Evolutionary conservation across 345 rosid species (phyloP), one percentile per base, ranked within the genome.

Genomic region (Atalantia buxifolia): DNA sequence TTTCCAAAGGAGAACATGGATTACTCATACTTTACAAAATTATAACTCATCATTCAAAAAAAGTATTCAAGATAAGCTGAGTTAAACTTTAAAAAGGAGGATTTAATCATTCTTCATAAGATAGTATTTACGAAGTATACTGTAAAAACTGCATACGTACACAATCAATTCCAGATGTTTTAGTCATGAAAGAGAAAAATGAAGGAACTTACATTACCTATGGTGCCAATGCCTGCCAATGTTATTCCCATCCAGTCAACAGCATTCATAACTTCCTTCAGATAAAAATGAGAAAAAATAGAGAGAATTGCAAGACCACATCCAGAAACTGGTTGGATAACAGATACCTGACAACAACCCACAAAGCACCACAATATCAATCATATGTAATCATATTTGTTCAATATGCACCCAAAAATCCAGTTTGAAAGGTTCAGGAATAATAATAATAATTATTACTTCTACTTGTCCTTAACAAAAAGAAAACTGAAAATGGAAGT

Each of bases 241-340:
- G 97, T 91, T 79, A 96, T 92, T 79, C 97, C 99, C 82, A 92
- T 84, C 99, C 99, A 96, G 87, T 96, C 99, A 84, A 94, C 79
- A 55, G 83, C 86, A 85, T 94, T 96, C 97, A 96, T 92, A 59
- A 92, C 89, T 83, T 96, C 99, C 89, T 94, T 90, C 40, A 96
- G 79, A 84, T 96, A 96, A 87, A 96, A 96, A 84, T 94, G 98
- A 14, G 98, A 94, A 82, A 96, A 94, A 73, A 96, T 81, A 0
- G 91, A 96, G 81, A 96, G 98, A 80, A 96, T 85, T 25, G 97
- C 98, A 50, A 96, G 98, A 70, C 99, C 98, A 82, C 97, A 92
- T 62, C 99, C 98, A 55, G 98, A 96, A 82, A 96, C 98, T 25
- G 99, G 99, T 76, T 96, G 98, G 80, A 96, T 93, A 69, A 94